phyloP scores from a whole-genome alignment of 2,329 filamentous ascomycete species.

The Aureobasidium mangrovei region DNA sequence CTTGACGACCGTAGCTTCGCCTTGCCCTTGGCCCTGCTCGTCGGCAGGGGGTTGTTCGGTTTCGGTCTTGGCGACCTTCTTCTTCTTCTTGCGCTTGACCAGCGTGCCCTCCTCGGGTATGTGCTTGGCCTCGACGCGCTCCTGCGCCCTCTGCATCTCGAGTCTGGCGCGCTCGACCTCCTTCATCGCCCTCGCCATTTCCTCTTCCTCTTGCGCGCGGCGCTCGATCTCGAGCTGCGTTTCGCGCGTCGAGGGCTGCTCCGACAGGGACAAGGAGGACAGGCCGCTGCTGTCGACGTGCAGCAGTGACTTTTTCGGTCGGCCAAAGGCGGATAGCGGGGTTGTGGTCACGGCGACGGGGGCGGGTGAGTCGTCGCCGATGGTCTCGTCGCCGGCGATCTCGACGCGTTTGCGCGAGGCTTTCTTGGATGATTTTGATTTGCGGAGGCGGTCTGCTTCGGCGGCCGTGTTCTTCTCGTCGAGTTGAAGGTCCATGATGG shows the following conservation, averaged over 20 bases:
- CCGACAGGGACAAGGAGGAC: slow-evolving; percentile 60
- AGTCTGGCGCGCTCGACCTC: slow-evolving; percentile 79
- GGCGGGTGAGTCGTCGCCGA: slow-evolving; percentile 28
- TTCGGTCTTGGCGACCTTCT: slow-evolving; percentile 5
- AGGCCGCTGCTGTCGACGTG: slow-evolving; percentile 83
- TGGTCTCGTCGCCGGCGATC: slow-evolving; percentile 40
- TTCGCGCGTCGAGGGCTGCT: slow-evolving; percentile 25
- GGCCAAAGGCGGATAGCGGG: slow-evolving; percentile 25
- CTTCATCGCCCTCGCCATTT: slow-evolving; percentile 81
- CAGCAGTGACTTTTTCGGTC: slow-evolving; percentile 58
- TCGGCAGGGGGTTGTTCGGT: neutral
- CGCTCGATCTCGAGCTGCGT: slow-evolving; percentile 51
- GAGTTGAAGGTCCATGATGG: slow-evolving; percentile 86
- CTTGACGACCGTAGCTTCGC: slow-evolving; percentile 23
- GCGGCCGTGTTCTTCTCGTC: slow-evolving; percentile 31
- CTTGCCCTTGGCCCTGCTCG: neutral
- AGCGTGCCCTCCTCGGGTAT: slow-evolving; percentile 45
- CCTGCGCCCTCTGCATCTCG: slow-evolving; percentile 79
- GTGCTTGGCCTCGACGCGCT: slow-evolving; percentile 64
- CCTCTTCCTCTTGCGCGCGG: slow-evolving; percentile 67
- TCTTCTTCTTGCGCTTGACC: slow-evolving; percentile 17
- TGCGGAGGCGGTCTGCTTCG: slow-evolving; percentile 10
- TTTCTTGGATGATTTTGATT: slow-evolving; percentile 10
- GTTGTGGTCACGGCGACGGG: slow-evolving; percentile 9
- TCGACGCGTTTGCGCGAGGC: slow-evolving; percentile 32